Base-by-base conservation (phyloP, 495 filamentous ascomycete genomes). In the Neurospora sp. region DNA sequence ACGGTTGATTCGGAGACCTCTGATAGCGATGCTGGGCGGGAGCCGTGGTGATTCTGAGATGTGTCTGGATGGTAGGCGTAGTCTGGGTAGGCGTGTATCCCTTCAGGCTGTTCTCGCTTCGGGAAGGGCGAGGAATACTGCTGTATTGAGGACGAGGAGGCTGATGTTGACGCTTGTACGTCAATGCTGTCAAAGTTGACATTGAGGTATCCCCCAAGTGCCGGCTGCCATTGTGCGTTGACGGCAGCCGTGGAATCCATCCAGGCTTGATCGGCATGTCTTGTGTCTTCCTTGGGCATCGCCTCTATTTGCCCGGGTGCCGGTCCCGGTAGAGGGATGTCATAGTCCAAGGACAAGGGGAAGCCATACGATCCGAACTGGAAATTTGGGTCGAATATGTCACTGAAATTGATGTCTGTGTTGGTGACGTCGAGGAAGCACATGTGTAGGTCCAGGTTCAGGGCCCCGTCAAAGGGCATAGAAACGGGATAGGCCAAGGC, bases 341-440 rank as follows among this genome's bases (percentile, higher is more conserved):
- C 54, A 35, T 66, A 66, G 27, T 66, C 54, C 54, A 37, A 9
- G 14, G 54, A 66, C 12, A 35, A 66, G 54, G 14, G 54, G 54
- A 66, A 66, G 14, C 54, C 27, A 66, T 66, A 66, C 6, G 54
- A 66, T 35, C 54, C 54, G 54, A 69, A 54, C 74, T 40, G 39
- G 72, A 71, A 46, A 16, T 72, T 72, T 27, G 75, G 71, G 18
- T 73, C 74, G n/a, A 80, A 66, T 5, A 81, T 69, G 44, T 82
- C 79, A 14, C 80, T 59, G 48, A 82, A 83, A 74, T 78, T 79
- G 42, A 82, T 62, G 73, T 80, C 76, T 23, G 62, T 62, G 38
- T 73, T 76, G 72, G 74, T 75, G 40, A 81, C 74, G 31, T 83
- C 79, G 48, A 82, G 75, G 70, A 83, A 82, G 9, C 80, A 81